Base-by-base conservation (phyloP, 2,329 filamentous ascomycete genomes). In the Nigrospora sphaerica region DNA sequence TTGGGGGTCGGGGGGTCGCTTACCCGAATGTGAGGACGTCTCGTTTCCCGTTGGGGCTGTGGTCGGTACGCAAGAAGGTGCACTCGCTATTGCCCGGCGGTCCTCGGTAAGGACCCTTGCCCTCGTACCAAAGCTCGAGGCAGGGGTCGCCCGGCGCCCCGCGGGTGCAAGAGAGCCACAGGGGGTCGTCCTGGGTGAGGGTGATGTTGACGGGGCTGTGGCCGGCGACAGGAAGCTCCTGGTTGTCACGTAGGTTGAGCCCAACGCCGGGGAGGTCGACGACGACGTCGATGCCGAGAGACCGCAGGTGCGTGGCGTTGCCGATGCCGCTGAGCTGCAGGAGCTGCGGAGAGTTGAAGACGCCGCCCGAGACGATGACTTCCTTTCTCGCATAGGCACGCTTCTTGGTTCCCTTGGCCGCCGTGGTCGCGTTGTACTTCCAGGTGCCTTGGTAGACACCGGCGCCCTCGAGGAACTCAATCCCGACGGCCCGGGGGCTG, bases 311-410 rank as follows among this genome's bases (percentile, higher is more conserved):
- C 0, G 57, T 56, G 1, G 56, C 57, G 5, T 68, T 63, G 0
- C 72, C 72, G 18, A 77, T 59, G 12, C 74, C 74, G 16, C 68
- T 73, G 0, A 75, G 61, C 58, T 72, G 69, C 3, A 77, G 67
- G 2, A 77, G 58, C 49, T 74, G 70, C 0, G 73, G 73, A 3
- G 68, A 67, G 56, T 74, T 72, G 54, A 74, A 71, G 4, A 67
- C 58, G 12, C 74, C 74, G 1, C 68, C 71, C 0, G 67, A 68
- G 7, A 77, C 45, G 32, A 77, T 74, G 14, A 77, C 68, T 49
- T 76, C 73, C 4, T 63, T 63, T 16, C 51, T 51, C 6, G 61
- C 60, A 14, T 49, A 53, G 13, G 54, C 58, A 2, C 50, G 56
- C 14, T 55, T 55, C 28, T 6, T 49, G 49, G 5, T 43, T 41